Percentiles rank a stretch among this genome's conserved stretches.
Conservation (phyloP, 768 basidiomycete genomes). For the Termitomyces sp. region DNA sequence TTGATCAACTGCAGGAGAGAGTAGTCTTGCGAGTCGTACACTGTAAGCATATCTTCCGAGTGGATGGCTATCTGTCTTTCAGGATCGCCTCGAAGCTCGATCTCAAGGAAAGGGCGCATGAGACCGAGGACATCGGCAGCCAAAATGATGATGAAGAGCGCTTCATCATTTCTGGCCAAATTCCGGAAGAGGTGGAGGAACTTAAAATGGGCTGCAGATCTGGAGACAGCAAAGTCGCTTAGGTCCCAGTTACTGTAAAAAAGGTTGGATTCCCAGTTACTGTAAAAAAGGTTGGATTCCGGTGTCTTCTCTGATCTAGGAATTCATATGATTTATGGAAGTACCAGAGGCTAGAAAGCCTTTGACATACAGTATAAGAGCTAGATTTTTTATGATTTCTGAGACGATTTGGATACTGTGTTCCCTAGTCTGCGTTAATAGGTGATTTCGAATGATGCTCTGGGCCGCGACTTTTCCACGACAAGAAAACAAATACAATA, state of each 20-base stretch:
- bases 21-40: conserved; percentile 3
- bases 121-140: conserved; percentile 10
- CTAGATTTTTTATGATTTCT: not conserved
- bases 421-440: not conserved
- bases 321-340: not conserved
- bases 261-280: not conserved
- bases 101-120: conserved; percentile 6
- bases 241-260: conserved; percentile 1
- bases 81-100: not conserved
- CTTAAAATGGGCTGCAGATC: not conserved
- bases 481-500: not conserved
- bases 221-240: not conserved
- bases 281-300: conserved; percentile 1
- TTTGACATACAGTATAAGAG: not conserved
- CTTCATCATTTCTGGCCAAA: not conserved
- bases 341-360: not conserved
- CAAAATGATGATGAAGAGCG: not conserved
- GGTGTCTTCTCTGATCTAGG: not conserved
- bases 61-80: conserved; percentile 2
- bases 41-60: not conserved
- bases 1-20: conserved; percentile 4
- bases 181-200: conserved; percentile 2
- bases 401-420: conserved; percentile 3
- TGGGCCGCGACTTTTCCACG: not conserved
- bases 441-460: conserved; percentile 1